These are phyloP conservation scores for Curvularia eragrostidis DNA, from an alignment of 2,329 filamentous ascomycete genomes.

Conservation along the genomic window DNA sequence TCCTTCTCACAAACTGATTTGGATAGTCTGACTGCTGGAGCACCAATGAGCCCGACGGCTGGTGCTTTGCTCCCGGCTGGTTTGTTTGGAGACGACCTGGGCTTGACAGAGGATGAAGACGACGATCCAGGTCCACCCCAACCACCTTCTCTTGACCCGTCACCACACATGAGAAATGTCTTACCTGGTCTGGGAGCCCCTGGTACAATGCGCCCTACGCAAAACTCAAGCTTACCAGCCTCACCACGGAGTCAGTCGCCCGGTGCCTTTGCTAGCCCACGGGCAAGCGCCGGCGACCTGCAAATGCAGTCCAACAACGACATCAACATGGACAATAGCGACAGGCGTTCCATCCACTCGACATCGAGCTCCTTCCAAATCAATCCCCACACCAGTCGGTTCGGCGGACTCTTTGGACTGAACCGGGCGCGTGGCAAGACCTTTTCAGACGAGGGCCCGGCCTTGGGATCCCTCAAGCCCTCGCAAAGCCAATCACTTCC, in stretches of 20 bases:
- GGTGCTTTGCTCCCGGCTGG: constrained; percentile 75
- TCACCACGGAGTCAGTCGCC: constrained; percentile 54
- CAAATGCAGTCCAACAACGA: constrained; percentile 50
- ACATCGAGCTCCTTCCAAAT: constrained; percentile 58
- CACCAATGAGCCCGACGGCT: constrained; percentile 78
- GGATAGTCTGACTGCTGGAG: constrained; percentile 66
- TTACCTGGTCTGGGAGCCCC: constrained; percentile 53
- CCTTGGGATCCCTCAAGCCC: constrained; percentile 71
- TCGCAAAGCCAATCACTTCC: constrained; percentile 82
- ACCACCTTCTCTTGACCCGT: constrained; percentile 34
- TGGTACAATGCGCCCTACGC: constrained; percentile 42
- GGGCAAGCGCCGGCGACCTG: constrained; percentile 55
- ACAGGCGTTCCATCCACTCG: constrained; percentile 56
- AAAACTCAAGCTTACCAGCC: constrained; percentile 53
- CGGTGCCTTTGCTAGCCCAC: constrained; percentile 57
- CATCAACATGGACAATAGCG: constrained; percentile 50
- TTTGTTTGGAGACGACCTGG: constrained; percentile 68
- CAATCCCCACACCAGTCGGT: constrained; percentile 58
- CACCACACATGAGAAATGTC: constrained; percentile 42
- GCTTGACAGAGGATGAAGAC: constrained; percentile 50
- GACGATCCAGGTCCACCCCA: constrained; percentile 39
- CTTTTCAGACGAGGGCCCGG: constrained; percentile 66
- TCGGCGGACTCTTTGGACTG: constrained; percentile 65
- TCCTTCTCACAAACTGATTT: constrained; percentile 67
- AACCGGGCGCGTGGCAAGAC: constrained; percentile 69